Conservation (phyloP, 495 filamentous ascomycete genomes). For the Parathielavia appendiculata region DNA sequence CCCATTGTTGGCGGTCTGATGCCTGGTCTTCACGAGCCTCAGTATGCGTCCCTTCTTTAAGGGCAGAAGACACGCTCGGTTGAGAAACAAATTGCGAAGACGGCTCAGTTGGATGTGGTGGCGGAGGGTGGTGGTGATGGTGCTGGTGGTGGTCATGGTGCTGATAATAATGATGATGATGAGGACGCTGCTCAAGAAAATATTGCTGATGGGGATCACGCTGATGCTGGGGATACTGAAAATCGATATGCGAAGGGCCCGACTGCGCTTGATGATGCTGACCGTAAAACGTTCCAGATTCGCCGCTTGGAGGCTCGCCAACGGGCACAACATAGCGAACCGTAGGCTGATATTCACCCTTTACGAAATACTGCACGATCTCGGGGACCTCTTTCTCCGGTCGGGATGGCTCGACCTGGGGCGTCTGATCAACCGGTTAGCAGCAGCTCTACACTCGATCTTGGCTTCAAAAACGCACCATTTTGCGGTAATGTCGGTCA, state of each 20-base stretch:
- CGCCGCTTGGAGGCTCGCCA: constrained; percentile 25
- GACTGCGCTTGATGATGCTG: constrained; percentile 26
- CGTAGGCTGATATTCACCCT: constrained; percentile 51
- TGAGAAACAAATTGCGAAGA: constrained; percentile 18
- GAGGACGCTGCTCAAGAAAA: constrained; percentile 15
- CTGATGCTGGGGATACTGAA: constrained; percentile 22
- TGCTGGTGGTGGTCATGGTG: constrained; percentile 16
- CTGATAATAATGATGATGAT: constrained; percentile 11
- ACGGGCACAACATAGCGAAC: constrained; percentile 26
- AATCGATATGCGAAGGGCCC: constrained; percentile 10
- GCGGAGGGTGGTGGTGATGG: constrained; percentile 14
- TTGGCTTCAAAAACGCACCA: constrained; percentile 33
- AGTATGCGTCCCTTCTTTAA: constrained; percentile 33
- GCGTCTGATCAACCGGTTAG: constrained; percentile 1
- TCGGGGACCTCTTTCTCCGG: constrained; percentile 23
- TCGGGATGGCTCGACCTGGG: constrained; percentile 11
- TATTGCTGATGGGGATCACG: constrained; percentile 3
- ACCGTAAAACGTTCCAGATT: constrained; percentile 19
- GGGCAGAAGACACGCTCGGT: constrained; percentile 31
- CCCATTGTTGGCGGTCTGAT: constrained; percentile 31
- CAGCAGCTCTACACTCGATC: constrained; percentile 15
- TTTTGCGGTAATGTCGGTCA: constrained; percentile 69
- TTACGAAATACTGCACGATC: constrained; percentile 49
- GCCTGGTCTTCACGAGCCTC: constrained; percentile 40
- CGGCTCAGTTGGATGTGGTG: constrained; percentile 22